These are phyloP conservation scores for Lachnellula occidentalis DNA, from an alignment of 2,329 filamentous ascomycete genomes.

Conservation along the genomic window DNA sequence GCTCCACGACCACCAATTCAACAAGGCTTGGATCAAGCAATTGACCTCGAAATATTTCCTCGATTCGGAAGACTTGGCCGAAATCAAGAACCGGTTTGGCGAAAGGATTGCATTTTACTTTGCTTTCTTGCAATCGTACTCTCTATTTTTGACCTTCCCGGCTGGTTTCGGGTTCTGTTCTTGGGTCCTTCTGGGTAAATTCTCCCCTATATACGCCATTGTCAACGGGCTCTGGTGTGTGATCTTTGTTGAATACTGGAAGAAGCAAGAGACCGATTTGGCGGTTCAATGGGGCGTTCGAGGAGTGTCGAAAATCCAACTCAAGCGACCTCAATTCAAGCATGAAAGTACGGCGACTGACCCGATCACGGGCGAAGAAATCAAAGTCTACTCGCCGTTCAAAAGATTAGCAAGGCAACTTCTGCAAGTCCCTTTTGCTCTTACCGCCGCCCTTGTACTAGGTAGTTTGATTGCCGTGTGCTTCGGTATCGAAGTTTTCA, in stretches of 20 bases:
- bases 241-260: slow-evolving; percentile 93
- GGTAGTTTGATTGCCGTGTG: slow-evolving; percentile 79
- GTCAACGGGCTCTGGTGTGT: slow-evolving; percentile 81
- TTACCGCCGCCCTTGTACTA: slow-evolving; percentile 65
- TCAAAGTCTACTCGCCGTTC: slow-evolving; percentile 55
- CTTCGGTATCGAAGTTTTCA: slow-evolving; percentile 92
- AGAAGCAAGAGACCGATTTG: slow-evolving; percentile 83
- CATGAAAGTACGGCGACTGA: slow-evolving; percentile 75
- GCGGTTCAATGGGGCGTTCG: slow-evolving; percentile 84
- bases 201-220: slow-evolving; percentile 74
- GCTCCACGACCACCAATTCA: slow-evolving; percentile 71
- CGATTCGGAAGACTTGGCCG: slow-evolving; percentile 60
- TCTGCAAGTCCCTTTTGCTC: slow-evolving; percentile 68
- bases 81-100: slow-evolving; percentile 71
- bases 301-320: slow-evolving; percentile 76
- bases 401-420: slow-evolving; percentile 60
- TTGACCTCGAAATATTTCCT: slow-evolving; percentile 69
- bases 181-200: slow-evolving; percentile 80
- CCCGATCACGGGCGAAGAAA: slow-evolving; percentile 62
- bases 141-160: slow-evolving; percentile 76
- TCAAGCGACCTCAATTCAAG: slow-evolving; percentile 69
- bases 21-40: slow-evolving; percentile 68
- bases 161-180: slow-evolving; percentile 70
- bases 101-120: slow-evolving; percentile 93
- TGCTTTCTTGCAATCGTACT: slow-evolving; percentile 88